phyloP scores from a whole-genome alignment of 352 stramenopile genomes.

The Pythium phragmiticola region DNA sequence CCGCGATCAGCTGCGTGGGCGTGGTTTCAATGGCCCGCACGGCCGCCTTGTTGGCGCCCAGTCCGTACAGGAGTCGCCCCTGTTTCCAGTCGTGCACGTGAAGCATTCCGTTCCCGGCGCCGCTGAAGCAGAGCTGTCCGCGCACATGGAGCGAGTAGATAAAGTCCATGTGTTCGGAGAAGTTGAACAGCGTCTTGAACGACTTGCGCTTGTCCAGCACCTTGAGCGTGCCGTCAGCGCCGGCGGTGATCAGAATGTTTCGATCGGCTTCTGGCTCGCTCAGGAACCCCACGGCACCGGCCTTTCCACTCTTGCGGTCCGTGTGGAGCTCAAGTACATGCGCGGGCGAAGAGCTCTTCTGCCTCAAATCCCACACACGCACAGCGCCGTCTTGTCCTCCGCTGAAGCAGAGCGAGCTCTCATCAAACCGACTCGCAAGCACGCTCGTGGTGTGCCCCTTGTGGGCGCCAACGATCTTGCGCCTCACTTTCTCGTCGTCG shows the following conservation, averaged over 20 bases:
- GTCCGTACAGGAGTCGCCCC: constrained; percentile 71
- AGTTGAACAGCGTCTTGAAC: constrained; percentile 49
- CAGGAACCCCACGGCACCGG: constrained; percentile 71
- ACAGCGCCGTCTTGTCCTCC: constrained; percentile 79
- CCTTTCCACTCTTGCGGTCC: constrained; percentile 55
- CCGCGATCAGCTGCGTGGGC: constrained; percentile 51
- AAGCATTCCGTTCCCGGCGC: constrained; percentile 82
- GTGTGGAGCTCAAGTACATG: constrained; percentile 49
- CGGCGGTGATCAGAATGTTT: constrained; percentile 63
- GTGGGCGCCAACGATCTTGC: constrained; percentile 47
- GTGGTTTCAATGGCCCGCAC: constrained; percentile 70
- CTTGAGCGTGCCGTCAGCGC: constrained; percentile 76
- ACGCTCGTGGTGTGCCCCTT: constrained; percentile 68
- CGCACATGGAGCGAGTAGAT: constrained; percentile 81
- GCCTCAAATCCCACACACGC: constrained; percentile 69
- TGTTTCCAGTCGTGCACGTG: constrained; percentile 76
- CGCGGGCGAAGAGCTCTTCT: constrained; percentile 31
- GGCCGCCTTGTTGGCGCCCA: constrained; percentile 82
- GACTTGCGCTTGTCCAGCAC: constrained; percentile 68
- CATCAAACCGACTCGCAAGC: constrained; percentile 32
- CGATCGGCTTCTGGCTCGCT: constrained; percentile 39
- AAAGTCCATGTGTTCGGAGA: constrained; percentile 83
- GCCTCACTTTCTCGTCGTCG: constrained; percentile 38
- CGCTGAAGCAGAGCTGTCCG: constrained; percentile 74
- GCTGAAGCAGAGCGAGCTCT: constrained; percentile 43